Percentiles rank a stretch among this genome's conserved stretches.
These are phyloP conservation scores for Lactuca sativa DNA, from an alignment of 129 eudicot species.

Conservation along the genomic window DNA sequence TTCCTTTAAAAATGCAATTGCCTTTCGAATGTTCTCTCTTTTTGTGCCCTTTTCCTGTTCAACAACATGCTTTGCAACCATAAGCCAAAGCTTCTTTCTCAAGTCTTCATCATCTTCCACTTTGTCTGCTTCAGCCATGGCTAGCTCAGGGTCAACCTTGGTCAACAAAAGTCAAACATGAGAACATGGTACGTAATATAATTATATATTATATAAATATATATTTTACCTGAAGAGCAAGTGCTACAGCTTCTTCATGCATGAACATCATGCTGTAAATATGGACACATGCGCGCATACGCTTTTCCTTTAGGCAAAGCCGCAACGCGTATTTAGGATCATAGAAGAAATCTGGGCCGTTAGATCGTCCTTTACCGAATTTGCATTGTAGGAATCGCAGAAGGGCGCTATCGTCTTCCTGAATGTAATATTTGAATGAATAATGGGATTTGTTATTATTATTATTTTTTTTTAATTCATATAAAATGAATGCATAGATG, in stretches of 20 bases:
- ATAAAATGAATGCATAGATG: not conserved
- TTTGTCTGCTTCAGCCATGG: slow-evolving; percentile 98
- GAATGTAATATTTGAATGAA: not conserved
- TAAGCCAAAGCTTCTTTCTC: slow-evolving; percentile 94
- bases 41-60: slow-evolving; percentile 95
- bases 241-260: slow-evolving; percentile 99
- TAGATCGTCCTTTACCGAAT: slow-evolving; percentile 74
- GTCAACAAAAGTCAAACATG: slow-evolving; percentile 18
- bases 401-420: slow-evolving; percentile 97
- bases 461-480: not conserved
- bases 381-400: slow-evolving; percentile 90
- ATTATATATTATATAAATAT: not conserved
- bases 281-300: slow-evolving; percentile 98
- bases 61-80: slow-evolving; percentile 98
- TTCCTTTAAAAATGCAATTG: slow-evolving; percentile 97
- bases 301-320: slow-evolving; percentile 84
- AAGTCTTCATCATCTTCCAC: slow-evolving; percentile 97
- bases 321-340: slow-evolving; percentile 96
- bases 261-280: slow-evolving; percentile 99
- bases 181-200: not conserved
- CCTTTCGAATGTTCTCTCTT: slow-evolving; percentile 89
- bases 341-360: slow-evolving; percentile 88
- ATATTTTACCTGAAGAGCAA: slow-evolving; percentile 80
- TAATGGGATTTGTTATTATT: not conserved
- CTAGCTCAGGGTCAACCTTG: slow-evolving; percentile 96